Evolutionary conservation across 768 basidiomycete genomes (phyloP), one percentile per base, ranked within the genome.

Genomic region (Boletus tylopilopsis): DNA sequence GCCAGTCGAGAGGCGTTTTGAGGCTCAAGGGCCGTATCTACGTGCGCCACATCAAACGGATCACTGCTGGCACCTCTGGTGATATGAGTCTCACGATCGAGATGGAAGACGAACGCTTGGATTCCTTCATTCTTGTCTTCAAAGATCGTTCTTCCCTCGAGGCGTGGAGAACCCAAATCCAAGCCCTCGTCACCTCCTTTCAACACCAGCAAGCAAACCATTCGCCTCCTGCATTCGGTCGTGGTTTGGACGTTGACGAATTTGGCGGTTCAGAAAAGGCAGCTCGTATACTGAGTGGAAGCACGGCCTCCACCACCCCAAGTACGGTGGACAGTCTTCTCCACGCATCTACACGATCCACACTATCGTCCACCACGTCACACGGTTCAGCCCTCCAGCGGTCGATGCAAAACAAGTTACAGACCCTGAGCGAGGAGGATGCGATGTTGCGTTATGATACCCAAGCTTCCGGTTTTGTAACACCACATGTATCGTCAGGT

Each of bases 51-150:
- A 94, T 99, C 69, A 86, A 87, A 58, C 84, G 86, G 46, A 87
- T 99, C 45, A 84, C 84, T 24, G 87, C 93, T 50, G 84, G 84
- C 29, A 86, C 85, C 3, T 76, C 81, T 9, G 85, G 85, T 29
- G 94, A 95, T 67, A 78, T 96, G 73, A 94, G 91, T 64, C 76
- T 98, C 54, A 96, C 95, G 5, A 95, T 99, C 62, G 87, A 92
- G 60, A 97, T 99, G 94, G 91, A 94, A 71, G 95, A 98, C 64
- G 92, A 95, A 62, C 76, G 78, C 30, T 74, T 96, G 47, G 94
- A 96, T 53, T 90, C 88, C 43, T 98, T 99, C 71, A 95, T 97
- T 68, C 79, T 99, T 40, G 87, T 93, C 60, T 99, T 96, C 79
- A 88, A 86, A 63, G 91, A 98, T 47, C 82, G 89, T 25, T 74